Evolutionary conservation across 2,329 filamentous ascomycete genomes (phyloP), one percentile per base, ranked within the genome.

Genomic region (Arachnomyces sp.): DNA sequence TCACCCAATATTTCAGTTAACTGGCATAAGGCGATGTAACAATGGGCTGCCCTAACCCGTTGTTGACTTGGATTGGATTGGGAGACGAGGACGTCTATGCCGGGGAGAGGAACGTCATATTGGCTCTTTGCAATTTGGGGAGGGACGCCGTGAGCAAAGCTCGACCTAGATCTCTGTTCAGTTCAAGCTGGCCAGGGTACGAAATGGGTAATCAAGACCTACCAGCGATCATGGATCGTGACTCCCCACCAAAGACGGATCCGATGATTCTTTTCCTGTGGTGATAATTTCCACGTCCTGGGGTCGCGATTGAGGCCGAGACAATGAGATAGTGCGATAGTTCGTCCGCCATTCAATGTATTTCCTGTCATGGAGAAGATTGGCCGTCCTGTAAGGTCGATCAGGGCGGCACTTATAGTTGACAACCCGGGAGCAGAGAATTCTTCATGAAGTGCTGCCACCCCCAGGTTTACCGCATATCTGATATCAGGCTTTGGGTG

Each of bases 401-500:
- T 63, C 7, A 80, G 55, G 4, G 75, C 70, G 2, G 76, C 72
- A 15, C 72, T 67, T 16, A 82, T 68, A 1, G 75, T 77, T 1
- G 76, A 75, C 32, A 80, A 61, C 1, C 77, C 74, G 0, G 77
- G 77, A 0, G 73, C 73, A 1, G 75, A 67, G 36, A 77, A 71
- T 5, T 80, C 70, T 43, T 81, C 77, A 46, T 78, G 76, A 3
- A 79, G 62, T 1, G 77, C 75, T 38, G 75, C 74, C 14, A 72
- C 75, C 5, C 76, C 76, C 43, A 78, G 67, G 43, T 81, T 81
- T 68, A 79, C 79, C 7, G 77, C 71, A 52, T 77, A 81, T 33
- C 75, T 70, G 31, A 68, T 65, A 50, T 82, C 77, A 0, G 77
- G 77, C 35, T 71, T 66, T 3, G 70, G 67, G 42, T 73, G 67